Conservation (phyloP, 352 stramenopile species). For the Globisporangium splendens region DNA sequence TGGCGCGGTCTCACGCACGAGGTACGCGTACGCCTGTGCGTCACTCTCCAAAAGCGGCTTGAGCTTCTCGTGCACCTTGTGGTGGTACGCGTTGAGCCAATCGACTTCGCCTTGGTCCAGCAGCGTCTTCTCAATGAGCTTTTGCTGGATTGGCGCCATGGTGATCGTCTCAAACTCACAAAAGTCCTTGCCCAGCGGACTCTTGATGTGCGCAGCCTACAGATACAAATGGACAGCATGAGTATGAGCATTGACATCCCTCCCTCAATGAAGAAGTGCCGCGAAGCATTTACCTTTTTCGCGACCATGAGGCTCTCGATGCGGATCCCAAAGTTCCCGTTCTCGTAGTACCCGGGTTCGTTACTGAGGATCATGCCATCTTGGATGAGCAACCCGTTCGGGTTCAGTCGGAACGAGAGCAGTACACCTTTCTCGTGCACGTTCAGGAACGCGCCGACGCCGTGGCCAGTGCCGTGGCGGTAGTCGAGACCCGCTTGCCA, state of each 20-base stretch:
- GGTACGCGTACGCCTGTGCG: conserved; percentile 63
- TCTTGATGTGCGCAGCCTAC: conserved; percentile 57
- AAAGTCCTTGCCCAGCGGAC: conserved; percentile 83
- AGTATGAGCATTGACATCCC: not conserved
- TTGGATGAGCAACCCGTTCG: conserved; percentile 76
- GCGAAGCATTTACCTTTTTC: conserved; percentile 64
- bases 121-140: conserved; percentile 93
- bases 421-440: conserved; percentile 95
- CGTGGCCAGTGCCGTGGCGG: conserved; percentile 96
- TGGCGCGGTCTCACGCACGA: conserved; percentile 71
- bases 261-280: not conserved
- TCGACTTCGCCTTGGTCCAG: conserved; percentile 90
- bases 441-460: conserved; percentile 95
- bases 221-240: not conserved
- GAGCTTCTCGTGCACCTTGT: conserved; percentile 90
- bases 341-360: conserved; percentile 98
- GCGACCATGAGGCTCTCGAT: conserved; percentile 98
- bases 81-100: conserved; percentile 96
- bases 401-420: conserved; percentile 83
- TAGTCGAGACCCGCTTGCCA: conserved; percentile 97
- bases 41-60: conserved; percentile 81
- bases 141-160: conserved; percentile 97
- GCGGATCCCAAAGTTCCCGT: conserved; percentile 97
- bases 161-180: conserved; percentile 97
- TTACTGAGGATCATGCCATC: conserved; percentile 98